phyloP scores from a whole-genome alignment of 1,284 basidiomycete genomes.

The Veloporphyrellus conicus region DNA sequence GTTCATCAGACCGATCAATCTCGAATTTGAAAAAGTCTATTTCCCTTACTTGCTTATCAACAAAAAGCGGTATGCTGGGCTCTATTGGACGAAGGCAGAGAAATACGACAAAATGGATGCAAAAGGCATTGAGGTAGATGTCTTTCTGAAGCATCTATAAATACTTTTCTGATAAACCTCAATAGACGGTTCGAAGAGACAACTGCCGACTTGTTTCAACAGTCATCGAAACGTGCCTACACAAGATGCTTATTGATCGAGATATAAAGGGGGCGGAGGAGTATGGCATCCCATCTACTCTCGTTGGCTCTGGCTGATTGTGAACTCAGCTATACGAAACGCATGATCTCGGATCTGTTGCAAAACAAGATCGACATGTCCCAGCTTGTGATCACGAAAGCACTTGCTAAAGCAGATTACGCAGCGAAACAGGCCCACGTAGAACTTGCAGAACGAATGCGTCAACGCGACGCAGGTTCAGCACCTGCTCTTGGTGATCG shows the following conservation, averaged over 20 bases:
- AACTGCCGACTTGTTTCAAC: slow-evolving; percentile 94
- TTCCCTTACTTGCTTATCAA: slow-evolving; percentile 94
- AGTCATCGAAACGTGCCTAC: slow-evolving; percentile 92
- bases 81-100: slow-evolving; percentile 92
- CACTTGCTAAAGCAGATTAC: slow-evolving; percentile 86
- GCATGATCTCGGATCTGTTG: slow-evolving; percentile 85
- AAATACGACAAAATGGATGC: slow-evolving; percentile 99
- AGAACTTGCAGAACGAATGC: slow-evolving; percentile 92
- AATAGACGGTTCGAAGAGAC: slow-evolving; percentile 89
- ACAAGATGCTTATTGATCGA: slow-evolving; percentile 93
- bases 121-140: slow-evolving; percentile 89
- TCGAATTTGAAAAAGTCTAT: slow-evolving; percentile 98
- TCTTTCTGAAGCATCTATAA: background rate
- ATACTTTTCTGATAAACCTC: background rate
- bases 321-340: slow-evolving; percentile 79
- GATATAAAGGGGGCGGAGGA: slow-evolving; percentile 90
- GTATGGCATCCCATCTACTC: slow-evolving; percentile 42
- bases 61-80: slow-evolving; percentile 95
- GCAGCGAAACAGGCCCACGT: slow-evolving; percentile 91
- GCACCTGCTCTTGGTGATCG: slow-evolving; percentile 92
- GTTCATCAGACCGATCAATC: slow-evolving; percentile 92
- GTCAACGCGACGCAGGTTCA: slow-evolving; percentile 89
- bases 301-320: slow-evolving; percentile 7
- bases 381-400: slow-evolving; percentile 96
- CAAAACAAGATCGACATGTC: slow-evolving; percentile 98